phyloP scores from a whole-genome alignment of 2,329 filamentous ascomycete genomes.

The Ilyonectria destructans region DNA sequence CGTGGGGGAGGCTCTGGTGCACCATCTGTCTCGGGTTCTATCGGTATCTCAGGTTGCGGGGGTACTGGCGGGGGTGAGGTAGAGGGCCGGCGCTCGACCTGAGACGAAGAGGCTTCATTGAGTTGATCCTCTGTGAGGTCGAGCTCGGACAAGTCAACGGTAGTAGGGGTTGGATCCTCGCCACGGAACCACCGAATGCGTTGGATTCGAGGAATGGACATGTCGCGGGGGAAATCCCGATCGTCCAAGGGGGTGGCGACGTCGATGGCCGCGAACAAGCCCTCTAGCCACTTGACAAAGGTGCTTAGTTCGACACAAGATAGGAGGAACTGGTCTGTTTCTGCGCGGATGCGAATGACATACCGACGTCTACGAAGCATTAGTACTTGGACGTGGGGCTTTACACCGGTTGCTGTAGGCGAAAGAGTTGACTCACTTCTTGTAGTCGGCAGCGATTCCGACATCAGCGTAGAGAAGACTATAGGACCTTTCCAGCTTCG shows the following conservation, averaged over 20 bases:
- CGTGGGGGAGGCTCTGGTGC: conserved; percentile 47
- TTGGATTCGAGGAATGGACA: conserved; percentile 73
- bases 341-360: conserved; percentile 80
- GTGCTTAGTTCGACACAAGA: conserved; percentile 76
- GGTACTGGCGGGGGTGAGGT: conserved; percentile 39
- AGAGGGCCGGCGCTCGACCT: conserved; percentile 39
- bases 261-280: conserved; percentile 81
- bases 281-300: conserved; percentile 80
- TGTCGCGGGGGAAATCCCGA: conserved; percentile 74
- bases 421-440: conserved; percentile 67
- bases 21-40: conserved; percentile 30
- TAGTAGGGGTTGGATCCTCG: conserved; percentile 51
- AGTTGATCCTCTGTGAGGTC: conserved; percentile 39
- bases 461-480: conserved; percentile 83
- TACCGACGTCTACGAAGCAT: conserved; percentile 66
- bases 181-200: conserved; percentile 67
- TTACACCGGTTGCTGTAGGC: conserved; percentile 1
- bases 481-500: conserved; percentile 76
- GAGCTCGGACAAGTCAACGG: conserved; percentile 46
- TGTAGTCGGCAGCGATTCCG: conserved; percentile 81
- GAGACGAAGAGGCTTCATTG: conserved; percentile 43
- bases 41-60: conserved; percentile 37
- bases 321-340: conserved; percentile 82
- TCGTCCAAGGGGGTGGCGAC: conserved; percentile 81
- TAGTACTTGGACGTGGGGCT: not conserved